Evolutionary conservation across 805 yeast species (phyloP).

Genomic region (Wickerhamomyces kurtzmanii): DNA sequence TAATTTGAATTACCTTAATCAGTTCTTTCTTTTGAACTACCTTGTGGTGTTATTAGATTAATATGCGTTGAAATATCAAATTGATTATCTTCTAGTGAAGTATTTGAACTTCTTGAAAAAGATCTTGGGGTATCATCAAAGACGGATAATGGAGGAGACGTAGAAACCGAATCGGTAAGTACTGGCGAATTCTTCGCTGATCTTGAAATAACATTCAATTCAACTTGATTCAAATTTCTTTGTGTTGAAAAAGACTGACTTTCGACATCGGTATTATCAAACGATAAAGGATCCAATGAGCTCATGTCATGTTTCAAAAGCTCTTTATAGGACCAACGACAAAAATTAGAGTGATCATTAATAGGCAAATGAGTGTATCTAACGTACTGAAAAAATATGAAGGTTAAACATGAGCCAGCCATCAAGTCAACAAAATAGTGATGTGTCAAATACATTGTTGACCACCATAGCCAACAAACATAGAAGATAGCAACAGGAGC

Average conservation of each 20-base stretch:
- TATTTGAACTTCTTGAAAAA: constrained; percentile 23
- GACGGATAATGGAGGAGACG: constrained; percentile 13
- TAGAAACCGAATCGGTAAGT: constrained; percentile 2
- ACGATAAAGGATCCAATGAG: constrained; percentile 24
- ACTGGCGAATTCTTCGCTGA: constrained; percentile 1
- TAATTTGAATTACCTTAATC: too few relatives aligned
- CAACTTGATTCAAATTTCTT: constrained; percentile 11
- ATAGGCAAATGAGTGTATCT: constrained; percentile 63
- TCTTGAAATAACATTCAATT: constrained; percentile 15
- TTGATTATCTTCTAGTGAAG: constrained; percentile 19
- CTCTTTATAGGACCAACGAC: constrained; percentile 59
- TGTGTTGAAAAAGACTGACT: constrained; percentile 16
- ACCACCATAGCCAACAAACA: constrained; percentile 96
- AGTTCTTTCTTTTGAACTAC: too few relatives aligned
- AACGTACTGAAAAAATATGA: constrained; percentile 58
- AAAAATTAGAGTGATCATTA: constrained; percentile 37
- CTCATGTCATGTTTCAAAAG: constrained; percentile 23
- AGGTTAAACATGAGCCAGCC: constrained; percentile 85
- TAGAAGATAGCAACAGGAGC: constrained; percentile 62
- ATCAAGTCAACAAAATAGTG: constrained; percentile 91
- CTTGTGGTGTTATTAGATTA: too few relatives aligned
- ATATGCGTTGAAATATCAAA: constrained; percentile 10
- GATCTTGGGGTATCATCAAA: constrained; percentile 21
- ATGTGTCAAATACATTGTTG: constrained; percentile 95
- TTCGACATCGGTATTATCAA: constrained; percentile 19